These are phyloP conservation scores for Saxophila tyrrhenica DNA, from an alignment of 495 filamentous ascomycete species.

Conservation along the genomic window DNA sequence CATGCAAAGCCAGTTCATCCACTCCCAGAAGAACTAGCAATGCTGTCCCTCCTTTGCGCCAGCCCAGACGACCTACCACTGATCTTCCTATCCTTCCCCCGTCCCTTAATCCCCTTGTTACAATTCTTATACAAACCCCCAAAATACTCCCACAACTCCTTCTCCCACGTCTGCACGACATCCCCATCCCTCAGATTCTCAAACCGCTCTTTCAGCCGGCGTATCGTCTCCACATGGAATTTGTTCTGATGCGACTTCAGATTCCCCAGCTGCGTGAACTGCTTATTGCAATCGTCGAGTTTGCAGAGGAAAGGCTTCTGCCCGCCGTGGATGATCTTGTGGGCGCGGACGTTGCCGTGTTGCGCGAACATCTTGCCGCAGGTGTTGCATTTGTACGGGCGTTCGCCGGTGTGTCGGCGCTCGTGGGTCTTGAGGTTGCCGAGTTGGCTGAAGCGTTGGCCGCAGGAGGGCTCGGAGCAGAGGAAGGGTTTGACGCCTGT, in stretches of 20 bases:
- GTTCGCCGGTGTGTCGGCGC: slow-evolving; percentile 75
- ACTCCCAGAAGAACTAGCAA: background rate
- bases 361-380: slow-evolving; percentile 79
- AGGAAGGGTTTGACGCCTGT: slow-evolving; percentile 86
- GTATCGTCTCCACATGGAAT: slow-evolving; percentile 66
- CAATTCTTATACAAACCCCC: slow-evolving; percentile 82
- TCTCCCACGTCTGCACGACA: slow-evolving; percentile 54
- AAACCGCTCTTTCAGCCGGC: slow-evolving; percentile 63
- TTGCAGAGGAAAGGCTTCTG: slow-evolving; percentile 71
- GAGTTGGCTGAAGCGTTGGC: slow-evolving; percentile 73
- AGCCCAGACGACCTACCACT: background rate
- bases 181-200: slow-evolving; percentile 50
- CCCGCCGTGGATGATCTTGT: slow-evolving; percentile 68
- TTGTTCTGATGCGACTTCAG: slow-evolving; percentile 95
- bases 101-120: slow-evolving; percentile 87
- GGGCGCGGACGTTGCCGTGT: slow-evolving; percentile 75
- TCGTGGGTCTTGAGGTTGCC: slow-evolving; percentile 88
- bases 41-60: background rate
- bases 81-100: slow-evolving; percentile 60
- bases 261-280: slow-evolving; percentile 82
- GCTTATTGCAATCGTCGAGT: slow-evolving; percentile 70
- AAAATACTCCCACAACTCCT: slow-evolving; percentile 79
- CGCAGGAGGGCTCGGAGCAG: slow-evolving; percentile 64
- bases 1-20: no score
- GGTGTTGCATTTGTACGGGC: slow-evolving; percentile 70